Conservation (phyloP, 2,329 filamentous ascomycete species). For the Trichoderma lentiforme region DNA sequence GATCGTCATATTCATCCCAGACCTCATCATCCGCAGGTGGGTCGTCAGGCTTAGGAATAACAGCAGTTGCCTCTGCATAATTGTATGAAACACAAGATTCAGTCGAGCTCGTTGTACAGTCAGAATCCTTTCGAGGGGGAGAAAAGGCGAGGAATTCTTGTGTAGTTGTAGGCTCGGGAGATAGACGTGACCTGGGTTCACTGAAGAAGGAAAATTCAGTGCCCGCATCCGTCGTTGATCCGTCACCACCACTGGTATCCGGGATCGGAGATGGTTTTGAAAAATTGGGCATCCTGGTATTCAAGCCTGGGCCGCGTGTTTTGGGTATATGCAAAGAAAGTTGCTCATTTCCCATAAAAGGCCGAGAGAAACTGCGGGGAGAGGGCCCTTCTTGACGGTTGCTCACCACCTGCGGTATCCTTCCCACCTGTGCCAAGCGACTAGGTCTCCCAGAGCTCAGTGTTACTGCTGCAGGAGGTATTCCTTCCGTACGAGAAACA, state of each 20-base stretch:
- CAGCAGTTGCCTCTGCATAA: constrained; percentile 61
- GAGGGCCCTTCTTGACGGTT: constrained; percentile 64
- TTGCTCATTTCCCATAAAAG: constrained; percentile 60
- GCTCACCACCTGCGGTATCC: constrained; percentile 79
- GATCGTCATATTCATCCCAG: constrained; percentile 91
- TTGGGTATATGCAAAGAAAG: constrained; percentile 28
- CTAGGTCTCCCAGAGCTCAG: constrained; percentile 39
- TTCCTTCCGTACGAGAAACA: background rate
- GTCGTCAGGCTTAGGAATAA: constrained; percentile 59
- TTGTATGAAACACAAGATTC: constrained; percentile 59
- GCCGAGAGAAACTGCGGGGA: constrained; percentile 79
- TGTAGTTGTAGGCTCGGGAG: constrained; percentile 32
- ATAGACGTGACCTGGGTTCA: constrained; percentile 30
- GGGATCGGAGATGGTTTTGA: constrained; percentile 37
- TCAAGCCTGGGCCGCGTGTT: constrained; percentile 33
- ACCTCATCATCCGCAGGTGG: constrained; percentile 78
- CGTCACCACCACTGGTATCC: constrained; percentile 36
- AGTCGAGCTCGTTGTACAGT: constrained; percentile 56
- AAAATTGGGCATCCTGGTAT: constrained; percentile 49
- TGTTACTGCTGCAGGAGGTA: background rate
- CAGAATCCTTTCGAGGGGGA: constrained; percentile 66
- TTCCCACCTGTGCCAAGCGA: constrained; percentile 74
- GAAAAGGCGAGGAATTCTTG: constrained; percentile 73
- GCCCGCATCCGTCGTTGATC: constrained; percentile 32
- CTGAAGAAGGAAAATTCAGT: constrained; percentile 32